Percentiles rank a stretch among this genome's conserved stretches.
Conservation (phyloP, 2,329 filamentous ascomycete genomes). For the Nigrospora oryzae region DNA sequence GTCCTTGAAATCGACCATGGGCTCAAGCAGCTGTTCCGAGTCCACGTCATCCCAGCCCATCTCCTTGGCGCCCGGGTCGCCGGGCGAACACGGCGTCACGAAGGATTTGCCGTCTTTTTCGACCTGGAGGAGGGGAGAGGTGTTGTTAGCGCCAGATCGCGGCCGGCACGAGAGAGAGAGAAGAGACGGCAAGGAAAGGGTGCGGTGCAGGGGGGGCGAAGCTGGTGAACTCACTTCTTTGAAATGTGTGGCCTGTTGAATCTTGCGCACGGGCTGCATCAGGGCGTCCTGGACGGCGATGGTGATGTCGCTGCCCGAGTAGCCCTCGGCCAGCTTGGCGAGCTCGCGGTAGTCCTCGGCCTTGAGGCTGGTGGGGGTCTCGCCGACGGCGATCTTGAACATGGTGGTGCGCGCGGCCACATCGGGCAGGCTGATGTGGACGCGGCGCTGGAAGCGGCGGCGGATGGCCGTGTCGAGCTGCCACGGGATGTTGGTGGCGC, state of each 20-base stretch:
- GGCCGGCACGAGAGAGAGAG: not conserved
- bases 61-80: slow-evolving; percentile 75
- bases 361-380: slow-evolving; percentile 78
- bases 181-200: not conserved
- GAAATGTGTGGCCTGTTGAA: slow-evolving; percentile 96
- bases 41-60: slow-evolving; percentile 91
- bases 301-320: slow-evolving; percentile 90
- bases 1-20: slow-evolving; percentile 79
- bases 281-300: slow-evolving; percentile 94
- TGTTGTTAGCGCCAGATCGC: not conserved
- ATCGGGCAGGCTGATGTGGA: slow-evolving; percentile 92
- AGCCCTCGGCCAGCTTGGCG: slow-evolving; percentile 79
- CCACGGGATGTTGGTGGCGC: slow-evolving; percentile 98
- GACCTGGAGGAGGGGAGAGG: slow-evolving; percentile 41
- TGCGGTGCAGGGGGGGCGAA: too few relatives aligned
- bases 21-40: slow-evolving; percentile 76
- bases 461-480: slow-evolving; percentile 94
- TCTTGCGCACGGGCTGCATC: slow-evolving; percentile 96
- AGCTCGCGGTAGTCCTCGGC: slow-evolving; percentile 71
- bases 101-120: slow-evolving; percentile 58
- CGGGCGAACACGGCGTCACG: slow-evolving; percentile 87
- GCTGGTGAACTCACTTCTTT: slow-evolving; percentile 58
- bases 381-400: slow-evolving; percentile 93
- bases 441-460: slow-evolving; percentile 88
- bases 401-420: slow-evolving; percentile 78